phyloP scores from a whole-genome alignment of 202 grass and related monocot genomes.

The Panicum hallii region DNA sequence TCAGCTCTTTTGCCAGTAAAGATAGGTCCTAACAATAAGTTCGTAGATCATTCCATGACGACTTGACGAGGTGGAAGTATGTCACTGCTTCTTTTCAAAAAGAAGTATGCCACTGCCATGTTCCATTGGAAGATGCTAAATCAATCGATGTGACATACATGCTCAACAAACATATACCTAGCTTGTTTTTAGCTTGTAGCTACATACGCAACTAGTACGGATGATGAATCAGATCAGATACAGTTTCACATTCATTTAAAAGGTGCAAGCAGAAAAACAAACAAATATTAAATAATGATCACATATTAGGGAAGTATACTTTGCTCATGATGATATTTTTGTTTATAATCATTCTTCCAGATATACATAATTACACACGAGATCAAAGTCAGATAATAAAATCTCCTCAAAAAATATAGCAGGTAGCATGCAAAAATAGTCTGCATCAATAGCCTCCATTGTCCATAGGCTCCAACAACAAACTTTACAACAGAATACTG shows the following conservation, averaged over 20 bases:
- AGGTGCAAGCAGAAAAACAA: neutral
- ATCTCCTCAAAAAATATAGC: neutral
- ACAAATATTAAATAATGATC: neutral
- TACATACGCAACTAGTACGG: neutral
- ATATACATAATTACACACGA: neutral
- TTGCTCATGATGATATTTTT: neutral
- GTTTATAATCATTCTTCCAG: neutral
- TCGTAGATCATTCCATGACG: too few relatives aligned
- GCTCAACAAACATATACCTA: too few relatives aligned
- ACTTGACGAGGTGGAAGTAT: too few relatives aligned
- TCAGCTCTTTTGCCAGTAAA: too few relatives aligned
- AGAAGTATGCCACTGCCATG: too few relatives aligned
- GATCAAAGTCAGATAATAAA: neutral
- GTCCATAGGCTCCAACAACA: neutral
- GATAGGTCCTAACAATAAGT: too few relatives aligned
- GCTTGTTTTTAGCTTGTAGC: too few relatives aligned
- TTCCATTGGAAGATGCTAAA: too few relatives aligned
- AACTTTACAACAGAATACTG: conserved; percentile 14
- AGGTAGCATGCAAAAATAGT: neutral
- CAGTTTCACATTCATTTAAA: neutral
- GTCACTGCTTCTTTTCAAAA: too few relatives aligned
- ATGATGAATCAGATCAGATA: neutral
- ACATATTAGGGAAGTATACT: neutral
- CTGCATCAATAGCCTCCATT: neutral
- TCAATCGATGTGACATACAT: too few relatives aligned